These are phyloP conservation scores for Plasmodium malariae DNA, from an alignment of 169 alveolate species.

Conservation along the genomic window DNA sequence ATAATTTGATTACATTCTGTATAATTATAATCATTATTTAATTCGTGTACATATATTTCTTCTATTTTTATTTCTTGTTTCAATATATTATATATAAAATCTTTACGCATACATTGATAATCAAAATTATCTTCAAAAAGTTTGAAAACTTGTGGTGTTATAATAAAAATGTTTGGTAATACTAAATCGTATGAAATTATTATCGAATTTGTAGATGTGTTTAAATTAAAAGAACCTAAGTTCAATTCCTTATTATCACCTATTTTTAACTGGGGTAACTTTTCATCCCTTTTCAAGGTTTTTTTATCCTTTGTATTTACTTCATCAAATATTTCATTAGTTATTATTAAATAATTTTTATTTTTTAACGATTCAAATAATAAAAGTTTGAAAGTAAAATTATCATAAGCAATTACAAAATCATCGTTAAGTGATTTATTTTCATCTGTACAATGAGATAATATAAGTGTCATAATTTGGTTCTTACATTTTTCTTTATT, in stretches of 20 bases:
- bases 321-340: constrained; percentile 42
- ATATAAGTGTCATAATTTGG: constrained; percentile 67
- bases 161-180: constrained; percentile 66
- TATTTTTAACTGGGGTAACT: not conserved
- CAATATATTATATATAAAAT: constrained; percentile 65
- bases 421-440: constrained; percentile 54
- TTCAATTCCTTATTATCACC: constrained; percentile 14
- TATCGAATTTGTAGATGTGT: constrained; percentile 30
- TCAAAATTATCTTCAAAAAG: constrained; percentile 74
- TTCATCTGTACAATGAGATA: constrained; percentile 27
- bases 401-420: constrained; percentile 63
- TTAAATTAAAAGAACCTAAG: not conserved
- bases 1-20: constrained; percentile 73
- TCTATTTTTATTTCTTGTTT: constrained; percentile 75
- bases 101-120: constrained; percentile 60
- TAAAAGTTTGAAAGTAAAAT: constrained; percentile 52
- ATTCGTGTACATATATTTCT: constrained; percentile 60
- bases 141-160: constrained; percentile 71
- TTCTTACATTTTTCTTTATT: constrained; percentile 72
- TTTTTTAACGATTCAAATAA: constrained; percentile 47
- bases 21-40: constrained; percentile 54
- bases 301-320: constrained; percentile 17
- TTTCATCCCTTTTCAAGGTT: not conserved
- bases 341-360: constrained; percentile 52
- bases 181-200: constrained; percentile 37